Evolutionary conservation across 306 rosid genomes (phyloP), one percentile per base, ranked within the genome.

Genomic region (Sesbania bispinosa): DNA sequence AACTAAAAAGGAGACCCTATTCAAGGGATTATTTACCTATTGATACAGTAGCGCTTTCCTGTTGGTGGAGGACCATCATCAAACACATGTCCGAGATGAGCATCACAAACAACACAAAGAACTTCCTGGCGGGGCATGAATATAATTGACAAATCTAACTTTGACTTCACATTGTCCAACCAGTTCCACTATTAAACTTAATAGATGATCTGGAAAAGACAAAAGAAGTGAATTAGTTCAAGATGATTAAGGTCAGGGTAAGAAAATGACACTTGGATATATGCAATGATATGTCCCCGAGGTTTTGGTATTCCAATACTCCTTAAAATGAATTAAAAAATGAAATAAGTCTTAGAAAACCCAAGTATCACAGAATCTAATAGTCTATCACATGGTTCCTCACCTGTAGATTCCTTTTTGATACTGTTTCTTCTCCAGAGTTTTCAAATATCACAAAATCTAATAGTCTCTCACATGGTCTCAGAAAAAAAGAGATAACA

Each of bases 81-180:
- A 18, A 93, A 93, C 75, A 93, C 84, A 73, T 93, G 98, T 63
- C 98, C 98, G 38, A 93, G 93, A 74, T 93, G 98, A 69, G 98
- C 88, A 76, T 93, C 97, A 77, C 98, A 93, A 68, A 29, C 81
- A 5, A 86, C 77, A 74, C 98, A 93, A 5, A 90, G 81, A 60
- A 93, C 98, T 86, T 93, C 98, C 64, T 84, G 85, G 33, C 98
- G 96, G 0, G 98, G 98, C 98, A 93, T 93, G 83, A 88, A 84
- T 65, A 93, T 85, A n/a, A 90, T 75, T 1, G 98, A 90, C 87
- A 88, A 39, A 69, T 93, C 98, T 71, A 84, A 60, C 81, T 88
- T 93, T 58, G 94, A 84, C 57, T 84, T 88, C 76, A 84, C 96
- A 41, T 93, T 93, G 80, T 83, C 98, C 98, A 93, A 14, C 98